Percentiles rank a stretch among this genome's conserved stretches.
Conservation (phyloP, 805 yeast species). For the Kodamaea laetipori region DNA sequence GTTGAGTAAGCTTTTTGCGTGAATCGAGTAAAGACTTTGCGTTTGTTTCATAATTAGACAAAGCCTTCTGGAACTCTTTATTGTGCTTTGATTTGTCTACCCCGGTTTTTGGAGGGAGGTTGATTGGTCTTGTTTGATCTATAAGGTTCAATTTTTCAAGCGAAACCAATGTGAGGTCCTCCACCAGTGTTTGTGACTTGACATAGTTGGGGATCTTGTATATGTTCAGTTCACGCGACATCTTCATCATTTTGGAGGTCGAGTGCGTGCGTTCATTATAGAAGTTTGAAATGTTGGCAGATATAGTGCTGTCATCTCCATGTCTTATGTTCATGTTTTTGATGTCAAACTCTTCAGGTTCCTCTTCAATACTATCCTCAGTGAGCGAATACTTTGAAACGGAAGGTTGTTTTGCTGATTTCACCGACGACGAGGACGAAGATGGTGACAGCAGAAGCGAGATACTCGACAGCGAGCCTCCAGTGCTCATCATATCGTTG, state of each 20-base stretch:
- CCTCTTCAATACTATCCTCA: slow-evolving; percentile 20
- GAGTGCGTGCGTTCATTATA: slow-evolving; percentile 40
- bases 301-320: slow-evolving; percentile 37
- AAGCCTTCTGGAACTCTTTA: slow-evolving; percentile 50
- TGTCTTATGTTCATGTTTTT: slow-evolving; percentile 5
- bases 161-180: slow-evolving; percentile 62
- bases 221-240: slow-evolving; percentile 33
- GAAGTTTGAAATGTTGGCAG: slow-evolving; percentile 39
- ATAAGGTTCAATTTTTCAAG: slow-evolving; percentile 56
- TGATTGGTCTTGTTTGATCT: slow-evolving; percentile 66
- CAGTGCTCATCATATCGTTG: slow-evolving; percentile 25
- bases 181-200: slow-evolving; percentile 48
- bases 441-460: slow-evolving; percentile 12
- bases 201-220: slow-evolving; percentile 42
- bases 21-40: slow-evolving; percentile 26
- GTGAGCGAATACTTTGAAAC: slow-evolving; percentile 7
- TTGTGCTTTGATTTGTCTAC: slow-evolving; percentile 58
- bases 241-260: slow-evolving; percentile 33
- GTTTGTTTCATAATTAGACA: slow-evolving; percentile 41
- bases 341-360: slow-evolving; percentile 17
- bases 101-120: slow-evolving; percentile 66
- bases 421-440: slow-evolving; percentile 36
- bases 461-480: neutral
- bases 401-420: slow-evolving; percentile 19
- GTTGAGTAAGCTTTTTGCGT: slow-evolving; percentile 22